phyloP scores from a whole-genome alignment of 805 yeast species.

The Kluyveromyces aestuarii region DNA sequence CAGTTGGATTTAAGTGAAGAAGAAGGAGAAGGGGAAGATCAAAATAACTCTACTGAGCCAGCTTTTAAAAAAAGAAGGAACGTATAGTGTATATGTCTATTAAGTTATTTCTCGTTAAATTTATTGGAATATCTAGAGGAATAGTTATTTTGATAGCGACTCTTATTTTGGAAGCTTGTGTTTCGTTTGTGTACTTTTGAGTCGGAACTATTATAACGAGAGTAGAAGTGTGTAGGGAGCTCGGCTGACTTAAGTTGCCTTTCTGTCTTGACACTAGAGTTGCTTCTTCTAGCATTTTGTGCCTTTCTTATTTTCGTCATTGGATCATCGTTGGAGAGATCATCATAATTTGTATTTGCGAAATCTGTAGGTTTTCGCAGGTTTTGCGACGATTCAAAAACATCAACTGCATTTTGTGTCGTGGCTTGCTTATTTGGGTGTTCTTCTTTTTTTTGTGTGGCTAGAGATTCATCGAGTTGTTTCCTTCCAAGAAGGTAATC shows the following conservation, averaged over 20 bases:
- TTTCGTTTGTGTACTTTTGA: neutral
- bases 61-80: neutral
- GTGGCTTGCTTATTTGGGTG: conserved; percentile 1
- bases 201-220: too few relatives aligned
- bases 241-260: too few relatives aligned
- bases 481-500: conserved; percentile 18
- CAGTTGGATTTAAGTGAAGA: conserved; percentile 35
- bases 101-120: too few relatives aligned
- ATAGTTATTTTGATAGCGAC: neutral
- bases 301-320: conserved; percentile 14
- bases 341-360: neutral
- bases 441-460: conserved; percentile 2
- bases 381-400: neutral
- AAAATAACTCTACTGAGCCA: conserved; percentile 7
- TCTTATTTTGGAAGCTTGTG: too few relatives aligned
- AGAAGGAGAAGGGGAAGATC: conserved; percentile 29
- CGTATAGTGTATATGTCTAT: neutral
- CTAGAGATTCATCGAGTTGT: conserved; percentile 10
- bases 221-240: too few relatives aligned
- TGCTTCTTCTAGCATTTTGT: neutral
- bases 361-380: neutral
- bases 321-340: conserved; percentile 21
- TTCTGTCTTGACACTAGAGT: neutral
- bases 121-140: neutral
- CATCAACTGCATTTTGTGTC: neutral